Evolutionary conservation across 768 basidiomycete genomes (phyloP).

Genomic region (Clavulina sp.): DNA sequence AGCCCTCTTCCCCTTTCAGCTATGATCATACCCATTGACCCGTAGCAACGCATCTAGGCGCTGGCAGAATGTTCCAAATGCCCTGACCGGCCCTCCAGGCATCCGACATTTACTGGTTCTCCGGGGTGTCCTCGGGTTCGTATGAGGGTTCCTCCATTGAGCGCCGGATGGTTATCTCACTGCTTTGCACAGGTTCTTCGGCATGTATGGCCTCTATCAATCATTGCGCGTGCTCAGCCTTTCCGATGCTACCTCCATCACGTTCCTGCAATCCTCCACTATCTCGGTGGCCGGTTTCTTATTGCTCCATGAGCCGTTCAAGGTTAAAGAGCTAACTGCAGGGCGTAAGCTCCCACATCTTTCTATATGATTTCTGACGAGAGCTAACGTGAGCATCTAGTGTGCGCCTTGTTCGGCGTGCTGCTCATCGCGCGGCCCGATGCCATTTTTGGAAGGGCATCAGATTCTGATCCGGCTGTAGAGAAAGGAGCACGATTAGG

Average conservation of each 20-base stretch:
- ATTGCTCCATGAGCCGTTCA: slow-evolving; percentile 42
- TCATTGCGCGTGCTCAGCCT: slow-evolving; percentile 58
- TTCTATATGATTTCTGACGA: neutral
- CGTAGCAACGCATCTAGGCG: slow-evolving; percentile 22
- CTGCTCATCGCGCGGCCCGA: slow-evolving; percentile 65
- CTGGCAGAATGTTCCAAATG: slow-evolving; percentile 32
- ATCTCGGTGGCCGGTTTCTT: slow-evolving; percentile 45
- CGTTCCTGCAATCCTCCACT: slow-evolving; percentile 52
- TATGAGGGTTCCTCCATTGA: no score
- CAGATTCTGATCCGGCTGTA: slow-evolving; percentile 1
- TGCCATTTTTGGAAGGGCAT: slow-evolving; percentile 41
- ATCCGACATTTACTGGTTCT: slow-evolving; percentile 38
- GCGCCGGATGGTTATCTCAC: no score
- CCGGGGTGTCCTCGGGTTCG: slow-evolving; percentile 49
- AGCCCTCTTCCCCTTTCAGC: no score
- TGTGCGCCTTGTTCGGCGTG: slow-evolving; percentile 56
- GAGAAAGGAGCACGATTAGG: slow-evolving; percentile 26
- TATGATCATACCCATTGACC: no score
- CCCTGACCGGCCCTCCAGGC: slow-evolving; percentile 50
- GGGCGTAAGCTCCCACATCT: slow-evolving; percentile 22
- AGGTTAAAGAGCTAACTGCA: slow-evolving; percentile 36
- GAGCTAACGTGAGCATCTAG: slow-evolving; percentile 16
- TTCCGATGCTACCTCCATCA: slow-evolving; percentile 60
- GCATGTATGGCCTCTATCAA: slow-evolving; percentile 50
- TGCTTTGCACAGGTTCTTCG: slow-evolving; percentile 49